phyloP scores from a whole-genome alignment of 768 basidiomycete genomes.

The Hemileccinum impolitum region DNA sequence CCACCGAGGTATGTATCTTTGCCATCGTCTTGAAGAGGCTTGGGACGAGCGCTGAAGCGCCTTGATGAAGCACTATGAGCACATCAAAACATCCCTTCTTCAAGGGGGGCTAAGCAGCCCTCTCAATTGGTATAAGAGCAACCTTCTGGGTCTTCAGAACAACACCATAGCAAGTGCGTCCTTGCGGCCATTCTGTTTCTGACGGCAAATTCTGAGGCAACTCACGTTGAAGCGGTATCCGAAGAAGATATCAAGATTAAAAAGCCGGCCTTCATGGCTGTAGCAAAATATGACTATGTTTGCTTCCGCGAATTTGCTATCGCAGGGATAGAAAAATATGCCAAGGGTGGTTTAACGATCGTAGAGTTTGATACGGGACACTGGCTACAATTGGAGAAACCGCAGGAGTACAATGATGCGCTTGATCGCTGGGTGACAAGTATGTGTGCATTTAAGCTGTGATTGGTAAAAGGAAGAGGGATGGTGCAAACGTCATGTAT shows the following conservation, averaged over 20 bases:
- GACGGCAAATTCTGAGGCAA: background rate
- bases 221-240: slow-evolving; percentile 15
- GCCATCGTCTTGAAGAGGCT: background rate
- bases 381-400: slow-evolving; percentile 35
- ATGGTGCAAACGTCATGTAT: slow-evolving; percentile 2
- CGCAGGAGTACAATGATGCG: slow-evolving; percentile 34
- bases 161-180: slow-evolving; percentile 29
- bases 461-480: background rate
- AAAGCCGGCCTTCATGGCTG: slow-evolving; percentile 39
- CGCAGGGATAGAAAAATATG: slow-evolving; percentile 25
- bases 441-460: slow-evolving; percentile 11
- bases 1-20: slow-evolving; percentile 26
- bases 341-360: slow-evolving; percentile 26
- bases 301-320: slow-evolving; percentile 25
- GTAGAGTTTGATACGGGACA: slow-evolving; percentile 37
- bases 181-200: background rate
- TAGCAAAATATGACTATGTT: slow-evolving; percentile 34
- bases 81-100: slow-evolving; percentile 25
- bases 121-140: slow-evolving; percentile 38
- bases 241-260: slow-evolving; percentile 26
- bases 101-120: slow-evolving; percentile 33
- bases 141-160: slow-evolving; percentile 26
- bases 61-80: slow-evolving; percentile 26
- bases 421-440: slow-evolving; percentile 32
- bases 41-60: slow-evolving; percentile 1